Conservation (phyloP, 208 protist species). For the Sergeia podlipaevii region DNA sequence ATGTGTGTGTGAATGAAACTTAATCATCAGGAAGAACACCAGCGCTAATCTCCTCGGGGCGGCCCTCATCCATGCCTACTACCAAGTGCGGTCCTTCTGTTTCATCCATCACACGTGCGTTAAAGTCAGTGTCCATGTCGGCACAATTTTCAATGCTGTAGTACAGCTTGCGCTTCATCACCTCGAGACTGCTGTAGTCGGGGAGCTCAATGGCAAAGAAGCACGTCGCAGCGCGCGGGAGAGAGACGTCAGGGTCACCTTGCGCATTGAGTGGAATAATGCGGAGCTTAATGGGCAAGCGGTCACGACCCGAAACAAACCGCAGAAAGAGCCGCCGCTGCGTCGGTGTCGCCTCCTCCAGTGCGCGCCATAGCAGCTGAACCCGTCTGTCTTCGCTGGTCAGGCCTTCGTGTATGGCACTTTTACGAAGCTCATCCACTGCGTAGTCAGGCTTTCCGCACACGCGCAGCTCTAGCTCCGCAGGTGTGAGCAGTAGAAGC, state of each 20-base stretch:
- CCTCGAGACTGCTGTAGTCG: constrained; percentile 91
- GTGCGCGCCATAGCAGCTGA: constrained; percentile 86
- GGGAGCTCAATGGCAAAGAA: constrained; percentile 96
- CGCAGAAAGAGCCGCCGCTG: constrained; percentile 89
- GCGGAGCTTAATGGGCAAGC: constrained; percentile 84
- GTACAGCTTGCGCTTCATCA: constrained; percentile 92
- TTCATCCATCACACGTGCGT: constrained; percentile 70
- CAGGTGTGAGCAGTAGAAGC: constrained; percentile 78
- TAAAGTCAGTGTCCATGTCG: constrained; percentile 94
- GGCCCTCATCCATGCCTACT: constrained; percentile 45
- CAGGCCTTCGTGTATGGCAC: constrained; percentile 82
- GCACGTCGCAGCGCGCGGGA: constrained; percentile 94
- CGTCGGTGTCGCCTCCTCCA: constrained; percentile 76
- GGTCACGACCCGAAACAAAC: constrained; percentile 89
- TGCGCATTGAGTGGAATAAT: constrained; percentile 63
- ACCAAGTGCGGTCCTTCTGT: constrained; percentile 75
- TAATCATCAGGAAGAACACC: neutral
- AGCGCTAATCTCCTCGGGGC: constrained; percentile 36
- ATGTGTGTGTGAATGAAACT: neutral
- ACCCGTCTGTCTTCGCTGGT: constrained; percentile 81
- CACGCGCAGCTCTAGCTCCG: constrained; percentile 85
- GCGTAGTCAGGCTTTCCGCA: constrained; percentile 91
- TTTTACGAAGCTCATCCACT: constrained; percentile 76
- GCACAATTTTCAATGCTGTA: constrained; percentile 96
- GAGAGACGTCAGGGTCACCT: constrained; percentile 77